phyloP scores from a whole-genome alignment of 1,284 basidiomycete species.

The Serendipita sp. region DNA sequence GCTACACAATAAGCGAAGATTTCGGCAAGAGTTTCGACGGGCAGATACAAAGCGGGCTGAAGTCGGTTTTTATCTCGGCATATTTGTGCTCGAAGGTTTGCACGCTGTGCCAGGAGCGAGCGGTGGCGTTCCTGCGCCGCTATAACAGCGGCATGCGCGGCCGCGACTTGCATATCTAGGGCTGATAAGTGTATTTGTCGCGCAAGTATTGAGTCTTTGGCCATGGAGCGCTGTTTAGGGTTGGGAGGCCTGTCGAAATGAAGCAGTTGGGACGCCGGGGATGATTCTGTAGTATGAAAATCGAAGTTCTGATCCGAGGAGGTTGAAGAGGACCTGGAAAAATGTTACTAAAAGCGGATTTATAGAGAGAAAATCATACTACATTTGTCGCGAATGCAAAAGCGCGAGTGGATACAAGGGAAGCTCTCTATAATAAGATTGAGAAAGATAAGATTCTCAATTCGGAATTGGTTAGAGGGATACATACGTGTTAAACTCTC shows the following conservation, averaged over 20 bases:
- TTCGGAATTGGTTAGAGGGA: neutral
- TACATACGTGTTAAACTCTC: neutral
- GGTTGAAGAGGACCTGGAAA: neutral
- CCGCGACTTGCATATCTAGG: constrained; percentile 1
- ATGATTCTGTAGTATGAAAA: neutral
- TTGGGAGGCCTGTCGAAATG: constrained; percentile 5
- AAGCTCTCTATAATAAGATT: neutral
- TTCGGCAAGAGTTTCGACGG: neutral
- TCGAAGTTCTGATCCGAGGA: constrained; percentile 1
- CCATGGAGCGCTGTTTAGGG: neutral
- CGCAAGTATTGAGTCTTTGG: neutral
- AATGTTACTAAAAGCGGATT: neutral
- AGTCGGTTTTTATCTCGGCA: constrained; percentile 5
- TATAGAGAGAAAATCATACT: neutral
- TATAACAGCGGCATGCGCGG: constrained; percentile 2
- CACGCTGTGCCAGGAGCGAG: neutral
- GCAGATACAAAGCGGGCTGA: neutral
- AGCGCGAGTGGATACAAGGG: neutral
- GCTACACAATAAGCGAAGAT: neutral
- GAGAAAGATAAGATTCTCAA: neutral
- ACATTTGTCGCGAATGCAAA: neutral
- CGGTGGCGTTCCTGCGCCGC: neutral
- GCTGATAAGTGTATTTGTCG: neutral
- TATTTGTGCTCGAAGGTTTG: constrained; percentile 3
- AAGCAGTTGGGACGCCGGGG: neutral